Percentiles rank a stretch among this genome's conserved stretches.
phyloP scores from a whole-genome alignment of 1,284 basidiomycete species.

The Moesziomyces aphidis region DNA sequence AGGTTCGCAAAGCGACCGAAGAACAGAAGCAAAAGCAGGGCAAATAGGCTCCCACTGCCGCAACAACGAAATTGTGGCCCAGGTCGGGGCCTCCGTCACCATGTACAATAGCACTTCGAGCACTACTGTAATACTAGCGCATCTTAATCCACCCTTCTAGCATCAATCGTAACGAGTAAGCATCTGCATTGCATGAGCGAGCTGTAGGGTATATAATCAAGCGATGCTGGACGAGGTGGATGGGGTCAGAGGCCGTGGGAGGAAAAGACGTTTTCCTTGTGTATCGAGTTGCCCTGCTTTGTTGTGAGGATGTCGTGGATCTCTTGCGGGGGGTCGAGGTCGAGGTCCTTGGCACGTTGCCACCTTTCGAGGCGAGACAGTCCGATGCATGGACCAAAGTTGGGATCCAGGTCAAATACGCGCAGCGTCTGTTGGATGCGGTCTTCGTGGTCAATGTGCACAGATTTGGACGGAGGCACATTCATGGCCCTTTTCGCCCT shows the following conservation, averaged over 20 bases:
- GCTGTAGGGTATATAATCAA: neutral
- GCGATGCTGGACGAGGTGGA: neutral
- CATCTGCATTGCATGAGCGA: slow-evolving; percentile 18
- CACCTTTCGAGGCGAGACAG: slow-evolving; percentile 85
- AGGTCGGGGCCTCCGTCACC: too few species aligned
- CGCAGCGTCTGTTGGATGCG: slow-evolving; percentile 64
- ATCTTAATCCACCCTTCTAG: neutral
- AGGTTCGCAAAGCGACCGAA: slow-evolving; percentile 41
- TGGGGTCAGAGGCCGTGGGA: slow-evolving; percentile 28
- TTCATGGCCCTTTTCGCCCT: slow-evolving; percentile 45
- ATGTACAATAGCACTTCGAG: neutral
- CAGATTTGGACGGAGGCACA: slow-evolving; percentile 37
- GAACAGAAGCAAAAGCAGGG: slow-evolving; percentile 24
- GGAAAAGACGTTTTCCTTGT: slow-evolving; percentile 42
- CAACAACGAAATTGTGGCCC: slow-evolving; percentile 5
- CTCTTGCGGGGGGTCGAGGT: slow-evolving; percentile 84
- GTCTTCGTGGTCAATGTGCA: slow-evolving; percentile 58
- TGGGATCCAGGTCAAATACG: slow-evolving; percentile 64
- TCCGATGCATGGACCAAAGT: slow-evolving; percentile 85
- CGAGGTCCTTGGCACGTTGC: slow-evolving; percentile 84
- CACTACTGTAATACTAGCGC: slow-evolving; percentile 21
- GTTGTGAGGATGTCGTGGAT: slow-evolving; percentile 70
- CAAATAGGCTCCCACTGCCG: neutral
- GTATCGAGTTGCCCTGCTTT: slow-evolving; percentile 48
- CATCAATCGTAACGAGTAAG: neutral